Evolutionary conservation across 2,329 filamentous ascomycete species (phyloP).

Genomic region (Monilinia laxa): DNA sequence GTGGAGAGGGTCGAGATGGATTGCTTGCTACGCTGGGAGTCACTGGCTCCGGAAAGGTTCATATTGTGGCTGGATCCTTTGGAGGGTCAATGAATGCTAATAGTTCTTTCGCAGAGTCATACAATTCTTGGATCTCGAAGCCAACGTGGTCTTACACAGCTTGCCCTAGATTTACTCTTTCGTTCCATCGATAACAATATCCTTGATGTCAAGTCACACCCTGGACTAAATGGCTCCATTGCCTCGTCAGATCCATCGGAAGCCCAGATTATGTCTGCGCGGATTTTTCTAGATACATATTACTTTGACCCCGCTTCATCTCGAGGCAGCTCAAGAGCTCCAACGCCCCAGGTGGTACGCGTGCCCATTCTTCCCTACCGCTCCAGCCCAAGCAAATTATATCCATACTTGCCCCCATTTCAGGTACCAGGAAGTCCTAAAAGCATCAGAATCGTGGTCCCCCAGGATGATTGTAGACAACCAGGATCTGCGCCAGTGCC

Average conservation of each 20-base stretch:
- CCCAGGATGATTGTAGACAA: slow-evolving; percentile 22
- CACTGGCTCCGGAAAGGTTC: slow-evolving; percentile 92
- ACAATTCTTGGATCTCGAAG: slow-evolving; percentile 87
- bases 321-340: slow-evolving; percentile 62
- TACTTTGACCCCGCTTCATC: slow-evolving; percentile 65
- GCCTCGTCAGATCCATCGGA: slow-evolving; percentile 78
- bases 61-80: slow-evolving; percentile 17
- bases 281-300: slow-evolving; percentile 74
- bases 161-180: slow-evolving; percentile 87
- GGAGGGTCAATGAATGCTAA: slow-evolving; percentile 7
- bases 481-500: slow-evolving; percentile 25
- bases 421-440: slow-evolving; percentile 36
- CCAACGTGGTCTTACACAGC: slow-evolving; percentile 87
- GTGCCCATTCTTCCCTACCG: slow-evolving; percentile 33
- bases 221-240: slow-evolving; percentile 69
- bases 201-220: slow-evolving; percentile 58
- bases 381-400: slow-evolving; percentile 28
- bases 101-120: slow-evolving; percentile 65
- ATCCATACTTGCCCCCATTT: slow-evolving; percentile 29
- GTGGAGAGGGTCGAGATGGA: slow-evolving; percentile 81
- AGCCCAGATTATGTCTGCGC: slow-evolving; percentile 70
- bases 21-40: slow-evolving; percentile 89
- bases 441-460: slow-evolving; percentile 34
- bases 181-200: slow-evolving; percentile 73
- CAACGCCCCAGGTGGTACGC: slow-evolving; percentile 68